A percentile compares a stretch with the other conserved stretches of the same genome.
These are phyloP conservation scores for Carallia pectinifolia DNA, from an alignment of 345 rosid genomes.

Conservation along the genomic window DNA sequence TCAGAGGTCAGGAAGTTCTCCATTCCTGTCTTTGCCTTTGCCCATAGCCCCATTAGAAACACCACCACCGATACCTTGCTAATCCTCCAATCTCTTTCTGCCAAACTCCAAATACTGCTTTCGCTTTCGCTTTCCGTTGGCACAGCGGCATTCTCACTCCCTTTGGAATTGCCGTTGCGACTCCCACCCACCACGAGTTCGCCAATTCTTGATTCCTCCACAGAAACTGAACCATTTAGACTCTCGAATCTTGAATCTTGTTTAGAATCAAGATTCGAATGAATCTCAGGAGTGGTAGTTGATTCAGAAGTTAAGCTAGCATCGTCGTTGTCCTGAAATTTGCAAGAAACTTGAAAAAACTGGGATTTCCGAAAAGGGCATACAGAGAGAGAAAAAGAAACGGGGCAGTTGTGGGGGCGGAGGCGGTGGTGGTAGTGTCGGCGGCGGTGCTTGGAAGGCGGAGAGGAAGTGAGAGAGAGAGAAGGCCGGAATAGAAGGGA, in stretches of 20 bases:
- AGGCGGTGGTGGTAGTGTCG: background rate
- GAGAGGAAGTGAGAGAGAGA: slow-evolving; percentile 26
- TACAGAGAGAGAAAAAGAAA: slow-evolving; percentile 17
- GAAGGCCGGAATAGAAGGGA: slow-evolving; percentile 51
- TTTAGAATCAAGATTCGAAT: slow-evolving; percentile 27
- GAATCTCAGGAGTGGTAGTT: background rate
- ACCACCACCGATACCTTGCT: slow-evolving; percentile 46
- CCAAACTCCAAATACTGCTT: slow-evolving; percentile 16
- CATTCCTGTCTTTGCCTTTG: slow-evolving; percentile 39
- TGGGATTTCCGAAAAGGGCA: slow-evolving; percentile 3
- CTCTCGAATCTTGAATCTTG: slow-evolving; percentile 6
- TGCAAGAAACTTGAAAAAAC: slow-evolving; percentile 33
- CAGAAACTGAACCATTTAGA: background rate
- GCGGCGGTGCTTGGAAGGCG: slow-evolving; percentile 12
- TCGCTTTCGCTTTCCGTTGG: background rate
- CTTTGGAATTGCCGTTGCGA: slow-evolving; percentile 8
- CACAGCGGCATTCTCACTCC: slow-evolving; percentile 5
- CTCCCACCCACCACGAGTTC: slow-evolving; percentile 7
- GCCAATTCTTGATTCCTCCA: slow-evolving; percentile 13
- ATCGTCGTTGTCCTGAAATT: slow-evolving; percentile 46
- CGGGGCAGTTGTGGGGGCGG: slow-evolving; percentile 6
- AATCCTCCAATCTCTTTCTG: slow-evolving; percentile 25
- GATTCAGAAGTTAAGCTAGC: slow-evolving; percentile 33
- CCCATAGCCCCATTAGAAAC: slow-evolving; percentile 66
- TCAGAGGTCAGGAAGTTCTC: slow-evolving; percentile 51